Percentiles rank a stretch among this genome's conserved stretches.
Evolutionary conservation across 163 green algal genomes (phyloP).

Genomic region (Volvox carteri): DNA sequence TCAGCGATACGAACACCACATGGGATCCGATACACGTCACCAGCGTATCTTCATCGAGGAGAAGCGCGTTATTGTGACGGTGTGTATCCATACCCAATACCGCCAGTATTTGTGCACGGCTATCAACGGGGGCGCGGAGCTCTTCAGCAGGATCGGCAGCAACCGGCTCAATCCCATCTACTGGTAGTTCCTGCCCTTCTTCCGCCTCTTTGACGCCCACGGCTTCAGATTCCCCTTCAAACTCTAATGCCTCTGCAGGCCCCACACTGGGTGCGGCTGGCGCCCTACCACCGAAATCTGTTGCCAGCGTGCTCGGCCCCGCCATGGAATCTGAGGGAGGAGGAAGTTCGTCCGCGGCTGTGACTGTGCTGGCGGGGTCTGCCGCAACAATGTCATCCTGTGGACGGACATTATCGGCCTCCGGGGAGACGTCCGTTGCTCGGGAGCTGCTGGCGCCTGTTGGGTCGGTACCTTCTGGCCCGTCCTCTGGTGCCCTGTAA

Average conservation of each 20-base stretch:
- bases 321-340: background rate
- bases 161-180: background rate
- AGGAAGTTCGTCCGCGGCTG: background rate
- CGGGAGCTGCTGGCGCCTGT: background rate
- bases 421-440: background rate
- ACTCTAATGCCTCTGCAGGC: background rate
- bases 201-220: background rate
- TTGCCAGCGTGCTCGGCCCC: background rate
- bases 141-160: background rate
- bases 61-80: slow-evolving; percentile 44
- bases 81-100: slow-evolving; percentile 54
- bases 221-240: background rate
- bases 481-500: background rate
- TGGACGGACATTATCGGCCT: background rate
- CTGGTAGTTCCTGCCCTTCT: background rate
- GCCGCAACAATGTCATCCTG: background rate
- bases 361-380: background rate
- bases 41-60: slow-evolving; percentile 58
- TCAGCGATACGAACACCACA: slow-evolving; percentile 70
- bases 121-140: background rate
- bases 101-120: background rate
- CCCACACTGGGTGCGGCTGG: background rate
- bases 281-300: background rate
- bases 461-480: background rate
- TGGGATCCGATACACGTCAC: slow-evolving; percentile 57